phyloP scores from a whole-genome alignment of 2,329 filamentous ascomycete species.

The Colletotrichum sp. region DNA sequence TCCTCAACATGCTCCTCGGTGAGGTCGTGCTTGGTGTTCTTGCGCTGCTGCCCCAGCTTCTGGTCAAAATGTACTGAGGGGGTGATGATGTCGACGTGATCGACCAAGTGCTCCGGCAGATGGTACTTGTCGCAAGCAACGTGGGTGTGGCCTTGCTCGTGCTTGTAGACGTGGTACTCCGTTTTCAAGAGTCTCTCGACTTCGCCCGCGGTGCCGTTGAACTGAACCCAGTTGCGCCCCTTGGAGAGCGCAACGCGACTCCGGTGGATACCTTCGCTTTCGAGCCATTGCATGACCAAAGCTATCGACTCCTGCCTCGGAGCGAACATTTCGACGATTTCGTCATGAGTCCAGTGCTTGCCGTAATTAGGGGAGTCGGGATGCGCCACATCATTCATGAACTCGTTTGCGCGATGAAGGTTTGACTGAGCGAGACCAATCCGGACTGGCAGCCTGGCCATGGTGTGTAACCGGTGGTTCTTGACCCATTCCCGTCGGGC shows the following conservation, averaged over 20 bases:
- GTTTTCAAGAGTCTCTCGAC: slow-evolving; percentile 58
- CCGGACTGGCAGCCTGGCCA: slow-evolving; percentile 19
- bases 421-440: slow-evolving; percentile 24
- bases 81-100: slow-evolving; percentile 46
- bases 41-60: slow-evolving; percentile 30
- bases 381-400: slow-evolving; percentile 30
- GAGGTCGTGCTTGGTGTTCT: slow-evolving; percentile 26
- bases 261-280: slow-evolving; percentile 52
- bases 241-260: slow-evolving; percentile 54
- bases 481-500: slow-evolving; percentile 22
- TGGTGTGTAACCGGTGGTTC: slow-evolving; percentile 6
- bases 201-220: slow-evolving; percentile 59
- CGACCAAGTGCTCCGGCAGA: slow-evolving; percentile 38
- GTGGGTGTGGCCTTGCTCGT: slow-evolving; percentile 38
- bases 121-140: slow-evolving; percentile 48
- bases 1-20: slow-evolving; percentile 25
- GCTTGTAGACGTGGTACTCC: slow-evolving; percentile 56
- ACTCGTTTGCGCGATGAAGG: slow-evolving; percentile 22
- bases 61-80: slow-evolving; percentile 44
- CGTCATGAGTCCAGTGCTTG: slow-evolving; percentile 49
- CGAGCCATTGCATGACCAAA: slow-evolving; percentile 59
- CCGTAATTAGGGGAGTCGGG: slow-evolving; percentile 50
- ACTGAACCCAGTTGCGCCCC: slow-evolving; percentile 58
- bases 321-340: slow-evolving; percentile 49
- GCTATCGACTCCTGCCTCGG: slow-evolving; percentile 49